Evolutionary conservation across 31 red algal species (phyloP).

Genomic region (Asparagopsis taxiformis): DNA sequence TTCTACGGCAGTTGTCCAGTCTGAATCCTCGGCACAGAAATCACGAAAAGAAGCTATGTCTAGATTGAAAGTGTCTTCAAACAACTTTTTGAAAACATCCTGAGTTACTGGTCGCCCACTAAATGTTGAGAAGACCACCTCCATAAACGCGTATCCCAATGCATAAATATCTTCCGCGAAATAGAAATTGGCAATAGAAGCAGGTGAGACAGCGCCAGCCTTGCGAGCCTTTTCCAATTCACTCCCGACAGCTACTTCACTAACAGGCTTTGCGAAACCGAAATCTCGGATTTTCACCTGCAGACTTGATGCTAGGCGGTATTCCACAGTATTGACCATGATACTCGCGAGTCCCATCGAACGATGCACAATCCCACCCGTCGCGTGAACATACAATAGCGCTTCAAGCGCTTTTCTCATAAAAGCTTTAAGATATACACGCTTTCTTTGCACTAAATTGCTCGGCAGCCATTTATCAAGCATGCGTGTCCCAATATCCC

Average conservation of each 20-base stretch:
- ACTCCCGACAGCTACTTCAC: conserved; percentile 18
- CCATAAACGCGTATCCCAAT: conserved; percentile 66
- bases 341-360: conserved; percentile 66
- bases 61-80: conserved; percentile 72
- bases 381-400: conserved; percentile 53
- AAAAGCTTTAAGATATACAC: conserved; percentile 28
- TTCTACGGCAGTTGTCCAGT: conserved; percentile 42
- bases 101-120: conserved; percentile 44
- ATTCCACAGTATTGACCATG: conserved; percentile 79
- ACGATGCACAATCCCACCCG: conserved; percentile 63
- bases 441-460: conserved; percentile 32
- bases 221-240: conserved; percentile 54
- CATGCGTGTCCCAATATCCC: conserved; percentile 23
- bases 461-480: conserved; percentile 54
- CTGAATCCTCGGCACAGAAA: conserved; percentile 62
- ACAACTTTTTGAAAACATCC: conserved; percentile 53
- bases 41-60: conserved; percentile 40
- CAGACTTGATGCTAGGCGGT: conserved; percentile 31
- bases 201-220: conserved; percentile 64
- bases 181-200: conserved; percentile 34
- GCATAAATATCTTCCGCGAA: conserved; percentile 72
- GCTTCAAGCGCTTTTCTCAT: conserved; percentile 59
- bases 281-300: conserved; percentile 81
- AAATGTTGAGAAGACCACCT: conserved; percentile 68
- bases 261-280: conserved; percentile 65